Conservation (phyloP, 2,329 filamentous ascomycete species). For the Alternaria triticimaculans region DNA sequence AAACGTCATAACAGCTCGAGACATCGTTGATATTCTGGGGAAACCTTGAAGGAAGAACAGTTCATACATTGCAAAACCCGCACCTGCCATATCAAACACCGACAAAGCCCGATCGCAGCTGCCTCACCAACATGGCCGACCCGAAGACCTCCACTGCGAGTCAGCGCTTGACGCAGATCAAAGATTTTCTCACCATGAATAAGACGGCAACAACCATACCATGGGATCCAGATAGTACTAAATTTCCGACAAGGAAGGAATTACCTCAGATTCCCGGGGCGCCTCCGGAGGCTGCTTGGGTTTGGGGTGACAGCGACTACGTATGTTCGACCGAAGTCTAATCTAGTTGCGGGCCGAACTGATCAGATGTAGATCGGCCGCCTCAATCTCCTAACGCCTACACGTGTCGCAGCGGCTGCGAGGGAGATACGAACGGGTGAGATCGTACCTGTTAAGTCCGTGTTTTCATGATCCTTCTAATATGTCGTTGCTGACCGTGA, state of each 20-base stretch:
- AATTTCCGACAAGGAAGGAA: conserved; percentile 61
- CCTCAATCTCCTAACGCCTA: conserved; percentile 63
- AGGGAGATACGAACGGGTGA: conserved; percentile 63
- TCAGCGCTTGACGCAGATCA: conserved; percentile 52
- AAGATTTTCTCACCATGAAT: conserved; percentile 54
- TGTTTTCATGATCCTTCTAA: background rate
- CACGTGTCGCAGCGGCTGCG: conserved; percentile 60
- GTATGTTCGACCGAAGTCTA: conserved; percentile 34
- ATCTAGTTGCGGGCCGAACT: background rate
- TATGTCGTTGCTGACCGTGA: conserved; percentile 5
- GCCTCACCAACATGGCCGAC: conserved; percentile 37
- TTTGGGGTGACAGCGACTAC: conserved; percentile 64
- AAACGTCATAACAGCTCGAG: background rate
- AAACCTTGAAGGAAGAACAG: background rate
- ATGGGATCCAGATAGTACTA: conserved; percentile 61
- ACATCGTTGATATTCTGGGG: background rate
- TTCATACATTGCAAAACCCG: background rate
- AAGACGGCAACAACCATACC: conserved; percentile 58
- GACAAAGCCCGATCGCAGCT: background rate
- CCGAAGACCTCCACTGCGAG: conserved; percentile 40
- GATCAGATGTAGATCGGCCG: conserved; percentile 51
- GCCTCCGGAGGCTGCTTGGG: conserved; percentile 64
- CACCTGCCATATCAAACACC: background rate
- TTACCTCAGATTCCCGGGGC: conserved; percentile 60
- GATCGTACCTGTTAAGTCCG: conserved; percentile 62